Base-by-base conservation (phyloP, 1,284 basidiomycete species). In the Pseudozyma thailandica region DNA sequence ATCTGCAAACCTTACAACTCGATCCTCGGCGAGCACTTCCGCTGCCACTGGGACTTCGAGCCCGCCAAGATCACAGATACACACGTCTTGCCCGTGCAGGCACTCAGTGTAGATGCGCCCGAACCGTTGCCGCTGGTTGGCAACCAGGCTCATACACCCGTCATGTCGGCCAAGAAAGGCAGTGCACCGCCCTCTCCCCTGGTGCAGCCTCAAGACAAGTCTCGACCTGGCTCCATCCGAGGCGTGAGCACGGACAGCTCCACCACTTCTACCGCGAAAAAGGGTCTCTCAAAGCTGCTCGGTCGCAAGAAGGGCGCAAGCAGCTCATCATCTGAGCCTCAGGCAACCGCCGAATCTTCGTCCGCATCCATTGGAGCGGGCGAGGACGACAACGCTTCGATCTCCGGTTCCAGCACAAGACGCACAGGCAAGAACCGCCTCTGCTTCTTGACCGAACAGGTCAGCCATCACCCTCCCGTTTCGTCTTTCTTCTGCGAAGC, bases 381-480 rank as follows among this genome's bases (percentile, higher is more conserved):
- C 28, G 57, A 65, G n/a, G 65, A 69, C 39, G 58, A 66, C 53
- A 39, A 48, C n/a, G 53, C 46, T n/a, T 69, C 75, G 6, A 41
- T 44, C 42, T 70, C 60, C 20, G 68, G 56, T 15, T 41, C 50
- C 33, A 69, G 46, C 50, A 49, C 45, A n/a, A 56, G 45, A 21
- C 52, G 28, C 12, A 30, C 37, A 4, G 47, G 63, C 39, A 61
- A 69, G 37, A 55, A 58, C 28, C 56, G 78, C 2, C 70, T 81
- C 33, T 60, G 57, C 31, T 81, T 79, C 69, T 30, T 81, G 37
- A 81, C 79, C n/a, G 79, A 81, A 53, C 79, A 81, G 64, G 90
- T 97, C 39, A 96, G 92, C 9, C 95, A 98, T 84, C 95, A 98
- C 79, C 96, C 95, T 0, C 95, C 95, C 2, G 88, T 98, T 39